These are phyloP conservation scores for Calonectria leucothoes DNA, from an alignment of 2,329 filamentous ascomycete species.

Conservation along the genomic window DNA sequence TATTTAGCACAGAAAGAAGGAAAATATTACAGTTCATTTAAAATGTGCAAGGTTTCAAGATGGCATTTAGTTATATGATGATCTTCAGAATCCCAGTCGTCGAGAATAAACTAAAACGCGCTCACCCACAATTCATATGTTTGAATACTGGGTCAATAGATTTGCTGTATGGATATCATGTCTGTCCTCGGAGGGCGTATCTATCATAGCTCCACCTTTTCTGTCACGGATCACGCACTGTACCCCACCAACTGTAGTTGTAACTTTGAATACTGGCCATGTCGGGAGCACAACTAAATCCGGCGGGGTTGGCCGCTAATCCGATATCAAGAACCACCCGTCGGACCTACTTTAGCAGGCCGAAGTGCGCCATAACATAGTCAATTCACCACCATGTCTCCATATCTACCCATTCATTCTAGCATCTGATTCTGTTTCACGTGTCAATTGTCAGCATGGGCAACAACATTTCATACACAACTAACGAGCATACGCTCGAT, in stretches of 20 bases:
- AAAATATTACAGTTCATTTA: background rate
- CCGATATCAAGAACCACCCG: background rate
- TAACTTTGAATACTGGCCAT: no score
- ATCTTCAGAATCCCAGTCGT: background rate
- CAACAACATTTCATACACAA: slow-evolving; percentile 23
- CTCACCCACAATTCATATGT: background rate
- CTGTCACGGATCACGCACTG: background rate
- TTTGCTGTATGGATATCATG: background rate
- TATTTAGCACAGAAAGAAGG: background rate
- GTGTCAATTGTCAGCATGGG: slow-evolving; percentile 9
- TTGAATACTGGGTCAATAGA: background rate
- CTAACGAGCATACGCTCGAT: background rate
- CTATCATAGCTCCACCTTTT: background rate
- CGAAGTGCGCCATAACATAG: background rate
- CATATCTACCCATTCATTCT: background rate
- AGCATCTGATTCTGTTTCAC: no score
- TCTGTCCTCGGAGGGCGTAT: background rate
- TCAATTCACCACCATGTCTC: background rate
- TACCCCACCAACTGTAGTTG: background rate
- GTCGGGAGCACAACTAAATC: background rate
- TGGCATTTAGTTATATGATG: background rate
- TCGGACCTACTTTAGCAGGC: background rate
- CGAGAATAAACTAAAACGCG: background rate
- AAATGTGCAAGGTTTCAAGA: background rate
- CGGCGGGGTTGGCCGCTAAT: background rate